phyloP scores from a whole-genome alignment of 176 grass and related monocot species.

The Pharus latifolius region DNA sequence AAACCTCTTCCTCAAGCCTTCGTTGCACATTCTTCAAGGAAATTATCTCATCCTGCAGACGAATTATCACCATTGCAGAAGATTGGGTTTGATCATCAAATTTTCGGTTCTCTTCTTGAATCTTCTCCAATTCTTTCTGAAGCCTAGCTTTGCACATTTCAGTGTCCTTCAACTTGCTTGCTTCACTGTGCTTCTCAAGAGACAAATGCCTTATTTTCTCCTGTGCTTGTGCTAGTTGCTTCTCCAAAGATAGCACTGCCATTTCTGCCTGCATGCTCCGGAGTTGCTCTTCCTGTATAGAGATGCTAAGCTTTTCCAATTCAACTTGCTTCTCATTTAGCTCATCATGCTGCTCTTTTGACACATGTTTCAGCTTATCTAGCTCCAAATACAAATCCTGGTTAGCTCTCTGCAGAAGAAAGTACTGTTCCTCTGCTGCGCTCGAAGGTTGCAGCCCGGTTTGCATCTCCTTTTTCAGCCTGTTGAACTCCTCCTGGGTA shows the following conservation, averaged over 20 bases:
- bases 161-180: conserved; percentile 15
- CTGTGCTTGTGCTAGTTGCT: conserved; percentile 37
- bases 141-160: conserved; percentile 28
- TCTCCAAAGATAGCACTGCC: conserved; percentile 51
- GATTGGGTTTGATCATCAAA: conserved; percentile 48
- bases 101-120: conserved; percentile 38
- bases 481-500: conserved; percentile 72
- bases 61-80: conserved; percentile 59
- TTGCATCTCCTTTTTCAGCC: conserved; percentile 75
- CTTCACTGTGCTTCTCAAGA: conserved; percentile 56
- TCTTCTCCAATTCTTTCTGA: conserved; percentile 38
- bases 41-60: conserved; percentile 84
- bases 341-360: conserved; percentile 54
- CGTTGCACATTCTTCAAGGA: conserved; percentile 46
- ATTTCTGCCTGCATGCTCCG: conserved; percentile 73
- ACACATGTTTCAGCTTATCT: conserved; percentile 38
- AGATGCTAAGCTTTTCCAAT: conserved; percentile 53
- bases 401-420: conserved; percentile 54
- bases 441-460: conserved; percentile 12
- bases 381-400: conserved; percentile 43
- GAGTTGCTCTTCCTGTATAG: conserved; percentile 63
- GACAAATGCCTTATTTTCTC: conserved; percentile 53
- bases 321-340: conserved; percentile 55
- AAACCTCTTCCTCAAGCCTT: conserved; percentile 54
- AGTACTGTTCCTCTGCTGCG: conserved; percentile 16